Base-by-base conservation (phyloP, 768 basidiomycete species). In the Trametes cingulata region DNA sequence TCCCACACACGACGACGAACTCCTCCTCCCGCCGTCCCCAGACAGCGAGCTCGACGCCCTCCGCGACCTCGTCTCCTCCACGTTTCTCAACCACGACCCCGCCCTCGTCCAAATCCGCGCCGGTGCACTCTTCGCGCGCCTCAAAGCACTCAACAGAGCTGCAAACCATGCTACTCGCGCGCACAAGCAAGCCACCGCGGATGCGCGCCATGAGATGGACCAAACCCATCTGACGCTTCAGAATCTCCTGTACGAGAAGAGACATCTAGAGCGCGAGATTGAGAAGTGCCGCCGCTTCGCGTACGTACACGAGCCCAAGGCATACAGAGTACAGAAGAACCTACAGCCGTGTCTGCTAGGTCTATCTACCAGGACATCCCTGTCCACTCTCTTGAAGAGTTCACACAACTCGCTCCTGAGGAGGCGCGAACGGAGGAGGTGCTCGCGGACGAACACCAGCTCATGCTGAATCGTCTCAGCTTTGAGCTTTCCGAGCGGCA, bases 241-340 rank as follows among this genome's bases (percentile, higher is more conserved):
- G 74, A 95, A 95, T 64, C 77, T 94, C 36, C 80, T 90, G 49
- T 95, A 95, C 66, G 93, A 95, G 74, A 92, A 91, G 70, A 82
- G 91, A 25, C 92, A 95, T 68, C 83, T 95, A 6, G 91, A 94
- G 72, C 82, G 91, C 57, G 93, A 95, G 76, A 95, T 95, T 36
- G 90, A 92, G 67, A 93, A 94, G 71, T 95, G 93, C 74, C 84
- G 91, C 48, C 92, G 95, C 70, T 95, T 93, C 69, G 91, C 90
- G 92, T 94, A 71, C 68, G 90, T 80, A 14, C 14, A 36, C 5
- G n/a, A 6, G 42, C 56, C 10, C 36, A 8, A 15, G 9, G 7
- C 24, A 35, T 19, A 17, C 5, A 14, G 29, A 20, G 35, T 27
- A 37, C 57, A 51, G 35, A 19, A 55, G 33, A n/a, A 10, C 43